Evolutionary conservation across 2,329 filamentous ascomycete genomes (phyloP).

Genomic region (Penicillium sp.): DNA sequence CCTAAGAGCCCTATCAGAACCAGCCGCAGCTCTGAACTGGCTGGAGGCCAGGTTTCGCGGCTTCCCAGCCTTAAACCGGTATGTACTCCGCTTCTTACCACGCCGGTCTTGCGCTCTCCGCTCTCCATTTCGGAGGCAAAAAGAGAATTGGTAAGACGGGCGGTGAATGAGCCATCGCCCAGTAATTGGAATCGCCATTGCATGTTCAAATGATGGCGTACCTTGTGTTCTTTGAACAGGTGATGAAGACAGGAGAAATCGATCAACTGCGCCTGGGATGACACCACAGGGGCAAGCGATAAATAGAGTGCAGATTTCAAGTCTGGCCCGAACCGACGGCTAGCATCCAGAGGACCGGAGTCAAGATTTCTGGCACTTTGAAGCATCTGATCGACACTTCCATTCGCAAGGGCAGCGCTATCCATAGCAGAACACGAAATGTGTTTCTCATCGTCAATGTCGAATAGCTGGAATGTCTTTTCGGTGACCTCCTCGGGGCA

Average conservation of each 20-base stretch:
- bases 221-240: slow-evolving; percentile 73
- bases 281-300: slow-evolving; percentile 75
- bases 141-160: slow-evolving; percentile 76
- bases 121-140: slow-evolving; percentile 83
- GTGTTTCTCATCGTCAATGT: slow-evolving; percentile 37
- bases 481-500: slow-evolving; percentile 13
- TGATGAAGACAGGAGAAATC: slow-evolving; percentile 77
- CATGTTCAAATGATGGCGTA: slow-evolving; percentile 73
- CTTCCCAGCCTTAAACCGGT: slow-evolving; percentile 85
- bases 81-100: slow-evolving; percentile 68
- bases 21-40: slow-evolving; percentile 88
- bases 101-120: slow-evolving; percentile 72
- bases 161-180: slow-evolving; percentile 81
- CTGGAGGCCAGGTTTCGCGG: slow-evolving; percentile 86
- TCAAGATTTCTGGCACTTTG: slow-evolving; percentile 27
- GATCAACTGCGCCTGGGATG: slow-evolving; percentile 74
- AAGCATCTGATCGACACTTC: slow-evolving; percentile 36
- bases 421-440: slow-evolving; percentile 30
- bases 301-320: slow-evolving; percentile 62
- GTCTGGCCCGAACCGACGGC: slow-evolving; percentile 40
- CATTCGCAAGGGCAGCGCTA: slow-evolving; percentile 28
- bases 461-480: slow-evolving; percentile 39
- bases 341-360: slow-evolving; percentile 14
- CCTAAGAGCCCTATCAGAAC: slow-evolving; percentile 83
- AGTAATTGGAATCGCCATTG: slow-evolving; percentile 83